These are phyloP conservation scores for Diversispora epigaea DNA, from an alignment of 192 early-diverging fungal genomes.

Conservation along the genomic window DNA sequence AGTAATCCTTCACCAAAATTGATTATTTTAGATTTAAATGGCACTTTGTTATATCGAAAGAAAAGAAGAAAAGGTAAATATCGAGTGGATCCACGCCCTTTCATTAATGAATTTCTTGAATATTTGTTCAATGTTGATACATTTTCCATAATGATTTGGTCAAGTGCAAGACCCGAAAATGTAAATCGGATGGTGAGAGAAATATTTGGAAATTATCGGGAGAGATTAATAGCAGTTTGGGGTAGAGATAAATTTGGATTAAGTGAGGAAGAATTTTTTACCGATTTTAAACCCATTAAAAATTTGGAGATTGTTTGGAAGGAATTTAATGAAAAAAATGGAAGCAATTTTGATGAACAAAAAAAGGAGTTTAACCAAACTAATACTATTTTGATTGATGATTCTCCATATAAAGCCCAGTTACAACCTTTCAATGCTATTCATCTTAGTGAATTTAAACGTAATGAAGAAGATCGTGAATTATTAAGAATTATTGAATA, in stretches of 20 bases:
- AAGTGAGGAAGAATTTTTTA: constrained; percentile 36
- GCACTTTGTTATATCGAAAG: constrained; percentile 57
- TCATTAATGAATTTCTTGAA: constrained; percentile 52
- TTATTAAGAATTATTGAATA: constrained; percentile 45
- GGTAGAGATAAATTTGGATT: constrained; percentile 54
- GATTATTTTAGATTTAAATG: constrained; percentile 72
- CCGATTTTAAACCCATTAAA: constrained; percentile 56
- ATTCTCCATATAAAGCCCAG: constrained; percentile 47
- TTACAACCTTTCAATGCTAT: constrained; percentile 53
- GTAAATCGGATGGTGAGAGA: constrained; percentile 53
- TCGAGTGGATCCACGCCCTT: constrained; percentile 47
- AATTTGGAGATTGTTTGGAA: constrained; percentile 57
- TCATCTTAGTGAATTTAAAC: constrained; percentile 39
- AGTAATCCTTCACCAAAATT: constrained; percentile 40
- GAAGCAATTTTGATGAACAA: not conserved
- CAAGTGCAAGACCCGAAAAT: constrained; percentile 56
- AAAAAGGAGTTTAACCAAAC: constrained; percentile 5
- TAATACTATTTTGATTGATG: constrained; percentile 57
- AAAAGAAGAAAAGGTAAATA: not conserved
- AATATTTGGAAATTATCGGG: constrained; percentile 39
- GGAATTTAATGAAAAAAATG: constrained; percentile 37
- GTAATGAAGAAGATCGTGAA: constrained; percentile 38
- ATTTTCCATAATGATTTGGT: constrained; percentile 78
- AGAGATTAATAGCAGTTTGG: constrained; percentile 56
- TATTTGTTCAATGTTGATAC: constrained; percentile 49